Evolutionary conservation across 202 grass and related monocot genomes (phyloP).

Genomic region (Carex sylvatica): DNA sequence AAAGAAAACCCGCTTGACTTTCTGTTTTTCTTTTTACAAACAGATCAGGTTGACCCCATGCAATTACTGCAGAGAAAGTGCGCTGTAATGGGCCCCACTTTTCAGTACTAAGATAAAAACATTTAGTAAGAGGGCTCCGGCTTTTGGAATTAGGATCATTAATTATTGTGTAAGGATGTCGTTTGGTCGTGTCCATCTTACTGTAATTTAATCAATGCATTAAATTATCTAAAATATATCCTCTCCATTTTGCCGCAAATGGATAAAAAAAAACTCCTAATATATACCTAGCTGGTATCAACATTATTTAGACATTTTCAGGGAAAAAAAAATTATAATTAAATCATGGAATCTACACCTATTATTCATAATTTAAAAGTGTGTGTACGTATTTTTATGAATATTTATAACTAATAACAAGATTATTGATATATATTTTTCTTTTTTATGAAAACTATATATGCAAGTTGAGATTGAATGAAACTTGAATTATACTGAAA

Average conservation of each 20-base stretch:
- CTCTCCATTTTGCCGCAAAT: background rate
- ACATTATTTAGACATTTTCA: background rate
- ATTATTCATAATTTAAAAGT: background rate
- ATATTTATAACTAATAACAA: background rate
- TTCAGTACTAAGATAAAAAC: background rate
- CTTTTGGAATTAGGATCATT: background rate
- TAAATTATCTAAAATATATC: background rate
- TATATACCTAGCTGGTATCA: background rate
- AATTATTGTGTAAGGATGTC: constrained; percentile 4
- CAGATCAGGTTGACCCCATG: background rate
- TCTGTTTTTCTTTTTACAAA: background rate
- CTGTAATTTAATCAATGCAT: background rate
- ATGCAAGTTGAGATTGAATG: no score
- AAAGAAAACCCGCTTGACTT: background rate
- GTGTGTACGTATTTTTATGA: background rate
- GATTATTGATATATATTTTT: background rate
- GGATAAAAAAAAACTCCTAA: background rate
- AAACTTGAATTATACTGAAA: background rate
- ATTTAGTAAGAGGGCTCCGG: background rate
- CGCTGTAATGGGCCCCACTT: background rate
- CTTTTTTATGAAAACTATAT: background rate
- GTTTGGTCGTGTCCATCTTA: background rate
- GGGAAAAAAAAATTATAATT: background rate
- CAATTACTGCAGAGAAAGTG: background rate
- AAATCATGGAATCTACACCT: background rate